These are phyloP conservation scores for Recurvomyces mirabilis DNA, from an alignment of 495 filamentous ascomycete species.

Conservation along the genomic window DNA sequence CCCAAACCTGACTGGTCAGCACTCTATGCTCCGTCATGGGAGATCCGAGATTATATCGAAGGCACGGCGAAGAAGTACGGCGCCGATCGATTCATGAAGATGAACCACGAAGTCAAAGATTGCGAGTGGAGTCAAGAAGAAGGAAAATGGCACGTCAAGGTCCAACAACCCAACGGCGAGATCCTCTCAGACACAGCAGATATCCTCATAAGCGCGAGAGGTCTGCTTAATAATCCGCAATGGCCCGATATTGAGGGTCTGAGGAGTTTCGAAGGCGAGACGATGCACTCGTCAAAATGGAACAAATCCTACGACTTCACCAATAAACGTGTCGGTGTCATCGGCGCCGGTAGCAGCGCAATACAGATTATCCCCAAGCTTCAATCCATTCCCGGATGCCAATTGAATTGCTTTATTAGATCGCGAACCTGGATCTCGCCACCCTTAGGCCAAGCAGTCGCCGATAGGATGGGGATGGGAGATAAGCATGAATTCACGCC, in stretches of 20 bases:
- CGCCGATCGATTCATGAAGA: constrained; percentile 29
- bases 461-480: constrained; percentile 22
- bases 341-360: constrained; percentile 27
- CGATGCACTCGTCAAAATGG: constrained; percentile 30
- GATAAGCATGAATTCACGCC: constrained; percentile 14
- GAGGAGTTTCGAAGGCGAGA: constrained; percentile 25
- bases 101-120: constrained; percentile 23
- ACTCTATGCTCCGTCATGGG: constrained; percentile 26
- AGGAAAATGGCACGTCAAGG: constrained; percentile 27
- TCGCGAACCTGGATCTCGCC: constrained; percentile 30
- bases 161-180: constrained; percentile 22
- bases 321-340: constrained; percentile 30
- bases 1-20: constrained; percentile 28
- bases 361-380: constrained; percentile 31
- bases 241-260: constrained; percentile 30
- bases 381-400: constrained; percentile 20
- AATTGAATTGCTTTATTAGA: constrained; percentile 26
- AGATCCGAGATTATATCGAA: constrained; percentile 30
- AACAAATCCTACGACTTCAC: constrained; percentile 27
- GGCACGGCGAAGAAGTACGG: constrained; percentile 26
- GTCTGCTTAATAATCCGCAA: constrained; percentile 26
- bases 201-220: constrained; percentile 27
- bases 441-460: constrained; percentile 18
- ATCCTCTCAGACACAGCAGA: constrained; percentile 22
- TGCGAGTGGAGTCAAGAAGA: constrained; percentile 22